These are phyloP conservation scores for Ceratobasidium sp. DNA, from an alignment of 1,284 basidiomycete genomes.

Conservation along the genomic window DNA sequence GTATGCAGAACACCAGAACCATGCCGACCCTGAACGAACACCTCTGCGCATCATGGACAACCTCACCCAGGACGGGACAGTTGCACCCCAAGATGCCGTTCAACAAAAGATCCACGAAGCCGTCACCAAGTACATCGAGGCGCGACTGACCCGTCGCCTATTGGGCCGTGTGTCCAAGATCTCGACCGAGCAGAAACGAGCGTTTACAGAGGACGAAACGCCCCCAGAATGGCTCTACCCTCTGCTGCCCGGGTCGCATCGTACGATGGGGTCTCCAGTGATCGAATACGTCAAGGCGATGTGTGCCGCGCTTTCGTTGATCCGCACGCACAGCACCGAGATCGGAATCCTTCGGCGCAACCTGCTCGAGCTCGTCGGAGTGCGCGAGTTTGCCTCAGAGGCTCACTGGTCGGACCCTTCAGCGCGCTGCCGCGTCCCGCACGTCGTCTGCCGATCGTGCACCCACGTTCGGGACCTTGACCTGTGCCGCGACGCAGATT, in stretches of 20 bases:
- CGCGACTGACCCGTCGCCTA: slow-evolving; percentile 84
- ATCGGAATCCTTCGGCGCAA: slow-evolving; percentile 90
- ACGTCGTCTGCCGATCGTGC: slow-evolving; percentile 92
- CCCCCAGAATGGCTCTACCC: slow-evolving; percentile 80
- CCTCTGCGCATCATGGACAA: slow-evolving; percentile 83
- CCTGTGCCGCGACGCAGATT: slow-evolving; percentile 91
- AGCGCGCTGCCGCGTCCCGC: slow-evolving; percentile 86
- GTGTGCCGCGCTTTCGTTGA: slow-evolving; percentile 83
- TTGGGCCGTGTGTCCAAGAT: slow-evolving; percentile 77
- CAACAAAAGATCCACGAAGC: slow-evolving; percentile 77
- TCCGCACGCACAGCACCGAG: slow-evolving; percentile 83
- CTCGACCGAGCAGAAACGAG: slow-evolving; percentile 71
- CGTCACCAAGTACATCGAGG: slow-evolving; percentile 79
- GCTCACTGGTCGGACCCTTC: slow-evolving; percentile 93
- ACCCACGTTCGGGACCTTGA: slow-evolving; percentile 92
- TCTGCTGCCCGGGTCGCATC: slow-evolving; percentile 84
- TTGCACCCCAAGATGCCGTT: slow-evolving; percentile 71
- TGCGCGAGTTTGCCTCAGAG: slow-evolving; percentile 88
- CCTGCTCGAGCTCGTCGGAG: slow-evolving; percentile 86
- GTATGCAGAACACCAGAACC: slow-evolving; percentile 79
- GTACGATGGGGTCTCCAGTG: slow-evolving; percentile 77
- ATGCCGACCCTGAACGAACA: slow-evolving; percentile 67
- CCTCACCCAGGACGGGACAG: slow-evolving; percentile 64
- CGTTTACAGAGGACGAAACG: slow-evolving; percentile 67
- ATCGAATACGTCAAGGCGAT: slow-evolving; percentile 93